Percentiles rank a stretch among this genome's conserved stretches.
Conservation (phyloP, 2,329 filamentous ascomycete genomes). For the Colletotrichum tabaci region DNA sequence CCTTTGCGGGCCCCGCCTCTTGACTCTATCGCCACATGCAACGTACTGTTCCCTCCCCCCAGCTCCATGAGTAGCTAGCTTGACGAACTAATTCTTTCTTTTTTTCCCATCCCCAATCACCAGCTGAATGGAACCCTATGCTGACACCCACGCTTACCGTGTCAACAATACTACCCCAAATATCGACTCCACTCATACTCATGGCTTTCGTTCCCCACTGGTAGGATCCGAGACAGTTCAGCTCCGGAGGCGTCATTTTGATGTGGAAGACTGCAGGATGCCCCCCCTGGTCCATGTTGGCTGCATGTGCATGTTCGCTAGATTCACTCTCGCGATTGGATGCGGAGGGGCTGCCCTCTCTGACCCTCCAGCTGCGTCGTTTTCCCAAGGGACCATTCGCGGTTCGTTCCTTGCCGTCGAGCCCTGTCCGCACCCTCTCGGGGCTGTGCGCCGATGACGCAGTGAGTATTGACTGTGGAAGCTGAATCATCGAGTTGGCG, state of each 20-base stretch:
- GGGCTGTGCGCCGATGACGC: too few species aligned
- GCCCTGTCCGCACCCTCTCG: too few species aligned
- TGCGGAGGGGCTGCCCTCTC: too few species aligned
- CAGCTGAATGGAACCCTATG: background rate
- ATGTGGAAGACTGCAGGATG: slow-evolving; percentile 35
- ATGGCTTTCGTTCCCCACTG: background rate
- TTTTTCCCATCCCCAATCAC: background rate
- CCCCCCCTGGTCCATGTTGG: background rate
- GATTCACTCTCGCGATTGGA: background rate
- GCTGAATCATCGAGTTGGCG: too few species aligned
- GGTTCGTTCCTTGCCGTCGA: too few species aligned
- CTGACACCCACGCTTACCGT: too few species aligned
- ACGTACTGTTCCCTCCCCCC: background rate
- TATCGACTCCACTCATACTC: background rate
- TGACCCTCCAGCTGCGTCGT: too few species aligned
- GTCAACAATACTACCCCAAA: background rate
- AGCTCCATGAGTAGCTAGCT: background rate
- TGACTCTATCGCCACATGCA: background rate
- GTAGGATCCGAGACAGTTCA: background rate
- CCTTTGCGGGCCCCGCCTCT: background rate
- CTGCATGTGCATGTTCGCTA: slow-evolving; percentile 20
- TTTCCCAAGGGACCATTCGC: too few species aligned
- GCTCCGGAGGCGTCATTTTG: background rate
- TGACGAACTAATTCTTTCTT: background rate
- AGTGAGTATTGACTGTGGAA: too few species aligned